Base-by-base conservation (phyloP, 2,329 filamentous ascomycete genomes). In the Aspergillus sp. region DNA sequence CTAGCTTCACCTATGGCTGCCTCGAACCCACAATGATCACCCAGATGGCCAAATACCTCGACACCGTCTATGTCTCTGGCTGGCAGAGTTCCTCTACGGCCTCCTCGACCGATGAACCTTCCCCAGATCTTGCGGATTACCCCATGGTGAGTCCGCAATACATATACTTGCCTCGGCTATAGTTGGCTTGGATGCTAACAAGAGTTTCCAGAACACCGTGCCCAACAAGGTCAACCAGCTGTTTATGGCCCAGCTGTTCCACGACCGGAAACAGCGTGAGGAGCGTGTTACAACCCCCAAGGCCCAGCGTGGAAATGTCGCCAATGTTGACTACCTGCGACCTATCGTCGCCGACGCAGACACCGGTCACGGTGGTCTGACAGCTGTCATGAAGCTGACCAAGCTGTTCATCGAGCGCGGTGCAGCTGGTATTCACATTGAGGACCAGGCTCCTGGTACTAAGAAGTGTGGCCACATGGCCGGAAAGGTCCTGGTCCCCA, bases 401-500 rank as follows among this genome's bases (percentile, higher is more conserved):
- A 96, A 96, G 78, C 81, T 97, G 45, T 97, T 98, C 68, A 74
- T 97, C 53, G 93, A 98, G 76, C 90, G 90, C 70, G 93, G 93
- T 58, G 93, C 93, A 37, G 93, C 93, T 34, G 93, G 93, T 54
- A 96, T 98, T 61, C 93, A 98, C 72, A 96, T 98, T 57, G 93
- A 98, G 72, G 93, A 98, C 67, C 93, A 97, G 72, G 91, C 93
- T 4, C 91, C 93, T 3, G 93, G 93, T 43, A 97, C 93, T 39
- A 98, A 98, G 82, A 98, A 98, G 81, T 98, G 93, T 68, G 93
- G 93, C 51, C 93, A 97, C 74, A 97, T 97, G 93, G 93, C 93
- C 54, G 93, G 93, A 62, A 97, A 97, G 75, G 93, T 97, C 35
- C 77, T 98, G 48, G 93, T 98, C 41, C 93, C 93, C 40, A 94